Base-by-base conservation (phyloP, 768 basidiomycete species). In the Pleurotus giganteus region DNA sequence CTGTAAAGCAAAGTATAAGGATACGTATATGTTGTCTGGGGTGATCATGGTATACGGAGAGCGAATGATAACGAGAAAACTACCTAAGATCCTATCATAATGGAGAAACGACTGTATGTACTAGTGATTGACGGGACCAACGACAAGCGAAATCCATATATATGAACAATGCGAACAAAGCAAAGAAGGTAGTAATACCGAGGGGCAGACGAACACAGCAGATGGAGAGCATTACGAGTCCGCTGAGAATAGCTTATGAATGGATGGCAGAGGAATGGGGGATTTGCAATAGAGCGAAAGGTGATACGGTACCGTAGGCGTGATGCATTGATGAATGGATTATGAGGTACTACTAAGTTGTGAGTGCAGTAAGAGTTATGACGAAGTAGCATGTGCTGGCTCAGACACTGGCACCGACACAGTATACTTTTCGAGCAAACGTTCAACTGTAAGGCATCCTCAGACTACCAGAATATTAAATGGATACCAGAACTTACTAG, bases 391-490 rank as follows among this genome's bases (percentile, higher is more conserved):
- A 28, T 59, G 56, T 54, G 60, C 34, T 37, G 58, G 59, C 51
- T 63, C 58, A 47, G 57, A 59, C 57, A 64, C 69, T 44, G 72
- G 62, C 27, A 64, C 69, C 43, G 72, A 61, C 27, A n/a, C 31
- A 26, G 36, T 29, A 51, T 74, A 76, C 61, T 81, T 82, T 63
- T 84, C 81, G 53, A 88, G 69, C 26, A 89, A 72, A 23, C 87
- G 83, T 65, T 90, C 89, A 58, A 91, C 88, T 90, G 45, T 8
- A 44, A 26, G 54, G 41, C 17, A 32, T 2, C 23, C 15, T 56
- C 67, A 13, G 62, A 61, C 46, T 43, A 55, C 34, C 4, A 31
- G 27, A 7, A 24, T 49, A 28, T 31, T 21, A 23, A 4, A 19
- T 4, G n/a, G 54, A 7, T 12, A 23, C 27, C n/a, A 45, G 39